These are phyloP conservation scores for Cercophora sp. DNA, from an alignment of 495 filamentous ascomycete genomes.

Conservation along the genomic window DNA sequence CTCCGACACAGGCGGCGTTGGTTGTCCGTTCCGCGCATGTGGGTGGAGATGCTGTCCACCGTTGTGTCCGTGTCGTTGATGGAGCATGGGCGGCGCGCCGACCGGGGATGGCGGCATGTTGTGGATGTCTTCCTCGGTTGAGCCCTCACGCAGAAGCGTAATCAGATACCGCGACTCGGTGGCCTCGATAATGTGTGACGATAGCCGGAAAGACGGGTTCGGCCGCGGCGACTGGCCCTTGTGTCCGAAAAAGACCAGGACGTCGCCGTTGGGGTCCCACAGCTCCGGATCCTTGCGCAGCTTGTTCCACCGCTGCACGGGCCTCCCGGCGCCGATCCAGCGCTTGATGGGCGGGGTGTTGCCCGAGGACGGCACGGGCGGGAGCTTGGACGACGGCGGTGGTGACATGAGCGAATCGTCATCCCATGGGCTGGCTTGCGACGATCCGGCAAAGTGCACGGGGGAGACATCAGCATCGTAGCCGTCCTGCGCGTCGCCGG, in stretches of 20 bases:
- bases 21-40: constrained; percentile 29
- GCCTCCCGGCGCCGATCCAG: constrained; percentile 46
- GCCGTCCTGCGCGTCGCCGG: constrained; percentile 19
- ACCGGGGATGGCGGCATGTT: constrained; percentile 43
- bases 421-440: constrained; percentile 22
- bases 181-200: constrained; percentile 52
- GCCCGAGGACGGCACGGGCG: constrained; percentile 28
- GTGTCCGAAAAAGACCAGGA: constrained; percentile 53
- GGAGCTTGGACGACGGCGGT: constrained; percentile 33
- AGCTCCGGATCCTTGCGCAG: constrained; percentile 57
- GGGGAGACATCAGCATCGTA: constrained; percentile 27
- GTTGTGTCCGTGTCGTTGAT: constrained; percentile 27
- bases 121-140: constrained; percentile 41
- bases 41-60: constrained; percentile 26
- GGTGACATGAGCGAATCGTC: constrained; percentile 23
- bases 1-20: constrained; percentile 43
- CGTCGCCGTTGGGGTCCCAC: constrained; percentile 60
- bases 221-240: constrained; percentile 39
- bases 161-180: constrained; percentile 53
- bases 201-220: constrained; percentile 54
- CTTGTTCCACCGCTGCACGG: constrained; percentile 52
- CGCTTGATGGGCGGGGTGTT: constrained; percentile 41
- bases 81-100: constrained; percentile 40
- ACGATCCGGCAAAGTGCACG: constrained; percentile 6
- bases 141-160: constrained; percentile 49